Conservation (phyloP, 441 rosid genomes). For the Eutrema salsugineum region DNA sequence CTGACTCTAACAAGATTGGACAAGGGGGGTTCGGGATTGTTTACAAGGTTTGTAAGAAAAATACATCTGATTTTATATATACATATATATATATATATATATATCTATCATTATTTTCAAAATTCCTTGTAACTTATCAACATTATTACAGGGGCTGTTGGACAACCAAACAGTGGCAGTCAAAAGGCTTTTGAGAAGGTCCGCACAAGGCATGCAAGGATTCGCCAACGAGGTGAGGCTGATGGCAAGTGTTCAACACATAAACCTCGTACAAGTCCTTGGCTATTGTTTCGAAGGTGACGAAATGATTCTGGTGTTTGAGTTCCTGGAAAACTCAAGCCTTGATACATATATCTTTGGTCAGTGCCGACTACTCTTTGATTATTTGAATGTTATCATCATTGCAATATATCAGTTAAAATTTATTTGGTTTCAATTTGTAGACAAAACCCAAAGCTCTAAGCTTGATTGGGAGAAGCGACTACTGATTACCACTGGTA, state of each 20-base stretch:
- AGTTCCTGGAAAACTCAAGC: constrained; percentile 23
- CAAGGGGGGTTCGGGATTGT: constrained; percentile 72
- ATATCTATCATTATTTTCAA: too few species aligned
- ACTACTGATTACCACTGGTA: constrained; percentile 47
- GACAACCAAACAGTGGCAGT: constrained; percentile 35
- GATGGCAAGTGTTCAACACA: constrained; percentile 23
- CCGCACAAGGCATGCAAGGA: constrained; percentile 14
- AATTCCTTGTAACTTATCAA: neutral
- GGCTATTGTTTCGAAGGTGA: constrained; percentile 16
- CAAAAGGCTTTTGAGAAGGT: constrained; percentile 13
- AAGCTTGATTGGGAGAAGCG: constrained; percentile 48
- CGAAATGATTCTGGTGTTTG: constrained; percentile 16
- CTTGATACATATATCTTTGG: constrained; percentile 15
- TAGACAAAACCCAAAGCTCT: constrained; percentile 41
- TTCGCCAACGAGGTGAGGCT: constrained; percentile 21
- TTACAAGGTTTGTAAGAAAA: constrained; percentile 38
- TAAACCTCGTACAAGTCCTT: constrained; percentile 17
- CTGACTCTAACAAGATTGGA: constrained; percentile 50
- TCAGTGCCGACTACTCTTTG: neutral
- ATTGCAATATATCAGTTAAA: neutral
- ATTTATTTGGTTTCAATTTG: neutral
- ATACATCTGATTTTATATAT: too few species aligned
- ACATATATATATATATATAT: too few species aligned
- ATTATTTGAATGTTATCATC: neutral
- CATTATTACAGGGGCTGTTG: constrained; percentile 42